These are phyloP conservation scores for Paramarasmius palmivorus DNA, from an alignment of 1,284 basidiomycete genomes.

Conservation along the genomic window DNA sequence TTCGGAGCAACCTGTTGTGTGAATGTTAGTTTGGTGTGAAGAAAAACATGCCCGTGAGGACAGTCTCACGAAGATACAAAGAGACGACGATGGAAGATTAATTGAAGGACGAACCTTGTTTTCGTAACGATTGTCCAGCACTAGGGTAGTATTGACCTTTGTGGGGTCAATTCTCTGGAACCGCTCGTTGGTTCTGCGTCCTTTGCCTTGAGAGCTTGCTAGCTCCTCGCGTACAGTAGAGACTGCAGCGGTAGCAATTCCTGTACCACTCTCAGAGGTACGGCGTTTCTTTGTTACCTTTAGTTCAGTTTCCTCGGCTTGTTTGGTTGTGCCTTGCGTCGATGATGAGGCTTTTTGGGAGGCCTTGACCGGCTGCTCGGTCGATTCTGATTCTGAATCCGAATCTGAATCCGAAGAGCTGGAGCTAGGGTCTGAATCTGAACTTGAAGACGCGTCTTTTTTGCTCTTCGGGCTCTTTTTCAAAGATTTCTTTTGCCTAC, in stretches of 20 bases:
- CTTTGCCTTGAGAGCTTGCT: slow-evolving; percentile 19
- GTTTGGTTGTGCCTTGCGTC: background rate
- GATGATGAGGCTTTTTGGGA: slow-evolving; percentile 8
- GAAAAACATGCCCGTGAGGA: background rate
- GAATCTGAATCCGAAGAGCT: slow-evolving; percentile 18
- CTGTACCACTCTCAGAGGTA: slow-evolving; percentile 47
- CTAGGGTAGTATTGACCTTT: slow-evolving; percentile 57
- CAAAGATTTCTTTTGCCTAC: slow-evolving; percentile 1
- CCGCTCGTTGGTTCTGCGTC: slow-evolving; percentile 48
- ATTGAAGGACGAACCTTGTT: slow-evolving; percentile 59
- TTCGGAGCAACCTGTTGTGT: slow-evolving; percentile 50
- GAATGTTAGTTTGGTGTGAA: slow-evolving; percentile 13
- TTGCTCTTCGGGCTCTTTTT: slow-evolving; percentile 9
- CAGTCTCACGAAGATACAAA: background rate
- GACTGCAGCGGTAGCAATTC: slow-evolving; percentile 46
- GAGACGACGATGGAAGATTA: background rate
- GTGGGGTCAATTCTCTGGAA: slow-evolving; percentile 86
- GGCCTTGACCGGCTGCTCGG: slow-evolving; percentile 8
- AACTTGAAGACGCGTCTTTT: slow-evolving; percentile 21
- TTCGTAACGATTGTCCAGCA: slow-evolving; percentile 84
- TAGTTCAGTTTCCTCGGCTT: slow-evolving; percentile 1
- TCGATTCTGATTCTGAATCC: slow-evolving; percentile 14
- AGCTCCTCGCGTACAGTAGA: slow-evolving; percentile 16
- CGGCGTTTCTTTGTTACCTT: slow-evolving; percentile 61
- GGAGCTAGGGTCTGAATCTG: slow-evolving; percentile 24